Percentiles rank a stretch among this genome's conserved stretches.
phyloP scores from a whole-genome alignment of 2,329 filamentous ascomycete species.

The Pyricularia sp. region DNA sequence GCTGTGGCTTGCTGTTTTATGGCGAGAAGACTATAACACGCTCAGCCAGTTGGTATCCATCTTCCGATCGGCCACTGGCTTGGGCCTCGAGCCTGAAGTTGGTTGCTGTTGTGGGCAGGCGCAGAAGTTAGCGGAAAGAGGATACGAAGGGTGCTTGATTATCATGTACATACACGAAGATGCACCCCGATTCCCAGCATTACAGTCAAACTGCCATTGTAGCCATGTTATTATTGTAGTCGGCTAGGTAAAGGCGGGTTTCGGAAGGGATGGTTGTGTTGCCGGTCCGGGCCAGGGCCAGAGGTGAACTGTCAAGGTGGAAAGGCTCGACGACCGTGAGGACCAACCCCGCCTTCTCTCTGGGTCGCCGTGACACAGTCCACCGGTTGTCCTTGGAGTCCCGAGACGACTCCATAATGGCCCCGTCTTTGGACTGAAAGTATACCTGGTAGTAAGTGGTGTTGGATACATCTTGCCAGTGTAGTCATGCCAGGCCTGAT shows the following conservation, averaged over 20 bases:
- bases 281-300: slow-evolving; percentile 7
- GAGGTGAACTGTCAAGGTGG: slow-evolving; percentile 8
- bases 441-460: background rate
- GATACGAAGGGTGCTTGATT: background rate
- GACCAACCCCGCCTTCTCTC: too few relatives aligned
- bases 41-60: too few relatives aligned
- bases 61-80: too few relatives aligned
- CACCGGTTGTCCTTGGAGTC: slow-evolving; percentile 4
- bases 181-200: background rate
- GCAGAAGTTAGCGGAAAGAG: background rate
- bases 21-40: too few relatives aligned
- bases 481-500: background rate
- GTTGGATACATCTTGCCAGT: background rate
- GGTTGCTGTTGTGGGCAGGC: background rate
- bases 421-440: background rate
- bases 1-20: too few relatives aligned
- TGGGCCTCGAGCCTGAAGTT: slow-evolving; percentile 4
- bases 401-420: slow-evolving; percentile 9
- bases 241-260: slow-evolving; percentile 7
- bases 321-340: slow-evolving; percentile 7
- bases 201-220: background rate
- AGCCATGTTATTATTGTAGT: slow-evolving; percentile 2
- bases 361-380: slow-evolving; percentile 6
- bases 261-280: slow-evolving; percentile 3
- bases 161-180: background rate